These are phyloP conservation scores for Pelargonium myrrhifolium DNA, from an alignment of 441 rosid genomes.

Conservation along the genomic window DNA sequence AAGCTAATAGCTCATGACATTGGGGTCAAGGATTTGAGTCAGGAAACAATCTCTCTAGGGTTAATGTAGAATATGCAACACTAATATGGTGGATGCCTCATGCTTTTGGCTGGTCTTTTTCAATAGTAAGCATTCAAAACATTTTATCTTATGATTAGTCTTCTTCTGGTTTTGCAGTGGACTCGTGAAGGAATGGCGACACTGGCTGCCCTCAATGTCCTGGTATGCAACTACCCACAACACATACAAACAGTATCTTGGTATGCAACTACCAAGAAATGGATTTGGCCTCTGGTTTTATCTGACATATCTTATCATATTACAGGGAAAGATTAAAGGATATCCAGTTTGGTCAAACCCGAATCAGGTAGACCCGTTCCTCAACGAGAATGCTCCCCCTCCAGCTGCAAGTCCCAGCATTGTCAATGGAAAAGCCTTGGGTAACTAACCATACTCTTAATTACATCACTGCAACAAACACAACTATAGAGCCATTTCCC, in stretches of 20 bases:
- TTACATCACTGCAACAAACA: no score
- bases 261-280: conserved; percentile 26
- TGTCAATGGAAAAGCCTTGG: conserved; percentile 79
- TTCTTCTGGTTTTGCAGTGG: conserved; percentile 44
- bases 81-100: no score
- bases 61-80: no score
- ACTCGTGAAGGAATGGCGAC: conserved; percentile 99
- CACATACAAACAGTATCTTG: conserved; percentile 39
- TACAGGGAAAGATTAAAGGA: conserved; percentile 85
- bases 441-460: no score
- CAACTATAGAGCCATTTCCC: no score
- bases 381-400: conserved; percentile 64
- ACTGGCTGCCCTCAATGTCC: conserved; percentile 79
- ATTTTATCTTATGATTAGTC: neutral
- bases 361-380: conserved; percentile 67
- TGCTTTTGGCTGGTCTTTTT: no score
- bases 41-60: no score
- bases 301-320: neutral
- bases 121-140: no score
- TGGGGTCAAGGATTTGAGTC: no score
- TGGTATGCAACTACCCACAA: conserved; percentile 32
- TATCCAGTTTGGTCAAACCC: conserved; percentile 72
- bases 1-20: no score
- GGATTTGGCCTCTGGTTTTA: neutral
- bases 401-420: conserved; percentile 82